Evolutionary conservation across 495 filamentous ascomycete species (phyloP), one percentile per base, ranked within the genome.

Genomic region (Penicillium odoratum): DNA sequence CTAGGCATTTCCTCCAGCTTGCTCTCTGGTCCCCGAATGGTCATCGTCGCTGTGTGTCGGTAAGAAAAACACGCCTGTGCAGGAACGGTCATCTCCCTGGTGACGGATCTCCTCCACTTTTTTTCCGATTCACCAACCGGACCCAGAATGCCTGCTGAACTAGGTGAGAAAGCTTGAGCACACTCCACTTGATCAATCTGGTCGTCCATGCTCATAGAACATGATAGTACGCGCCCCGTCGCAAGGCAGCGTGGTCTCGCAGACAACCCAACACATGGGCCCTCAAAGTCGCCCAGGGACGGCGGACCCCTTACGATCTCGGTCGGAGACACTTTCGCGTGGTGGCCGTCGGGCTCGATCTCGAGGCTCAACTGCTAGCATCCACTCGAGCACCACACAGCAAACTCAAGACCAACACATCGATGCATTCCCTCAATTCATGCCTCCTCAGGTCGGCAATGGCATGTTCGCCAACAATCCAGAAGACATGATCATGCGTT

Each of bases 341-440:
- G 82, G 83, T 56, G 81, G 79, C 64, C 88, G 84, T 66, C 83
- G 89, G 45, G 82, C 89, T 52, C 78, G 84, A 33, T 96, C 92
- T 30, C 80, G 90, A 74, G 91, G 88, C 40, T 97, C 92, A 45
- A 94, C 91, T 5, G 85, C 90, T n/a, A 93, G 90, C 51, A 83
- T 86, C 13, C 88, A 87, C 59, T 92, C 86, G 60, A 81, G 78
- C 65, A 78, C 81, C 7, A 88, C 86, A 33, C 88, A 89, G 60
- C 81, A 87, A 46, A 82, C 81, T 42, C 76, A 88, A 29, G 85
- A 89, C 40, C 84, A 86, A 54, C 81, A 85, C 60, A 68, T 80
- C 57, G 79, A 80, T 55, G 68, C 64, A 26, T 78, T 78, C 36
- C 65, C 79, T 16, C 78, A 77, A 36, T 78, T 81, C 57, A 78